phyloP scores from a whole-genome alignment of 768 basidiomycete genomes.

The Pleurotus ostreatus region DNA sequence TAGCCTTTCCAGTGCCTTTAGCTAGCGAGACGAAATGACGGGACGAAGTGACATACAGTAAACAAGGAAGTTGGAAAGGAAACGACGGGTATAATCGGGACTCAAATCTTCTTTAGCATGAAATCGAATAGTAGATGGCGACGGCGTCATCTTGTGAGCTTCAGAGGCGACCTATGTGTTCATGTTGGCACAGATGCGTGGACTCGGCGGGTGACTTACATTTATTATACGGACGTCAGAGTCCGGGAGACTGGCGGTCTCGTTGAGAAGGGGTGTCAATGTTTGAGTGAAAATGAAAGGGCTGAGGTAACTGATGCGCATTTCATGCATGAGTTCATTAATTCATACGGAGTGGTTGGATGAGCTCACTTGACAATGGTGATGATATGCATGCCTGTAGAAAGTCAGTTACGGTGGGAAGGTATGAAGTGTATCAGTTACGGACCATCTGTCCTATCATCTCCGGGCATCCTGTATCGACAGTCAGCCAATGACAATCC shows the following conservation, averaged over 20 bases:
- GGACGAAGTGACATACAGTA: constrained; percentile 25
- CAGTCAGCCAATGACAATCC: background rate
- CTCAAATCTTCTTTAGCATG: constrained; percentile 31
- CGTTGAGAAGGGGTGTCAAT: constrained; percentile 47
- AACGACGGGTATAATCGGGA: constrained; percentile 22
- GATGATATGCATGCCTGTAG: constrained; percentile 31
- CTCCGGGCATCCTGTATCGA: constrained; percentile 10
- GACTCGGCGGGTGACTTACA: constrained; percentile 27
- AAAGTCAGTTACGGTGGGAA: background rate
- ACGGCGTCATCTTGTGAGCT: constrained; percentile 14
- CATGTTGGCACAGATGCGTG: background rate
- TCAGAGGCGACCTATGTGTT: constrained; percentile 31
- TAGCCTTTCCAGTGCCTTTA: constrained; percentile 26
- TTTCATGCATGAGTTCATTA: background rate
- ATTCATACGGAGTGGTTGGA: background rate
- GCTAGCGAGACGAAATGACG: background rate
- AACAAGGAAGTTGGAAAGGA: constrained; percentile 15
- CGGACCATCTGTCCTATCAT: constrained; percentile 10
- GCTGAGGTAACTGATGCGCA: constrained; percentile 41
- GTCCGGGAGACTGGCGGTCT: constrained; percentile 40
- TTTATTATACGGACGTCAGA: constrained; percentile 62
- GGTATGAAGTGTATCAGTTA: constrained; percentile 9
- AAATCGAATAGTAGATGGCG: constrained; percentile 21
- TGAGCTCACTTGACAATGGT: constrained; percentile 43
- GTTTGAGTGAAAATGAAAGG: constrained; percentile 52